Evolutionary conservation across 768 basidiomycete genomes (phyloP), one percentile per base, ranked within the genome.

Genomic region (Podaxis sp.): DNA sequence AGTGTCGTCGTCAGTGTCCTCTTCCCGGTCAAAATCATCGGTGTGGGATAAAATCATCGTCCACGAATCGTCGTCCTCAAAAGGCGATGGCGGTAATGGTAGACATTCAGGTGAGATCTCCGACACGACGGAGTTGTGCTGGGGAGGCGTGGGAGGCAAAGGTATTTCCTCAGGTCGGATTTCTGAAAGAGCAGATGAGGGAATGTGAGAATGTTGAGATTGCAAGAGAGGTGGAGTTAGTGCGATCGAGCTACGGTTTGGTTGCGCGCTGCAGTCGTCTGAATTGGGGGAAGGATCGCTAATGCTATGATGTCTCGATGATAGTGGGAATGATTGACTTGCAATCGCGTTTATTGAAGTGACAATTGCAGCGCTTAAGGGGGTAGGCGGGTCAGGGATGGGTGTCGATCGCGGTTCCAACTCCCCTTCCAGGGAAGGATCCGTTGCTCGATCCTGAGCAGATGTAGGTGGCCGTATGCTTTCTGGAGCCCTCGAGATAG

Each of bases 181-280:
- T 2, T 65, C 64, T 8, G 53, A 55, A 12, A 55, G 47, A 57
- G 27, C 55, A 57, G 51, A 37, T 36, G 61, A 59, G 13, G 33
- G 24, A 24, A 33, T 49, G 40, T 54, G 40, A 33, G 52, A 57
- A 29, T 19, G 7, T 11, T 53, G 56, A 46, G 58, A 25, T 27
- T 40, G 58, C 13, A 19, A n/a, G 22, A 47, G 52, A 25, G 58
- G 63, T 29, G 63, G 58, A 59, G 63, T 47, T 64, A 60, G 37
- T 64, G 58, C 63, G 63, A 54, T 59, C 13, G 57, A 27, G 3
- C 13, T 41, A 22, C 47, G 4, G 12, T 40, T 37, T 25, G 46
- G 47, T 55, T 24, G 52, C 19, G 36, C 9, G 12, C 29, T 56
- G 25, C n/a, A 17, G 43, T 22, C 36, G 29, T 50, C 13, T 25